Evolutionary conservation across 139 green algal genomes (phyloP), one percentile per base, ranked within the genome.

Genomic region (Picochlorum sp.): DNA sequence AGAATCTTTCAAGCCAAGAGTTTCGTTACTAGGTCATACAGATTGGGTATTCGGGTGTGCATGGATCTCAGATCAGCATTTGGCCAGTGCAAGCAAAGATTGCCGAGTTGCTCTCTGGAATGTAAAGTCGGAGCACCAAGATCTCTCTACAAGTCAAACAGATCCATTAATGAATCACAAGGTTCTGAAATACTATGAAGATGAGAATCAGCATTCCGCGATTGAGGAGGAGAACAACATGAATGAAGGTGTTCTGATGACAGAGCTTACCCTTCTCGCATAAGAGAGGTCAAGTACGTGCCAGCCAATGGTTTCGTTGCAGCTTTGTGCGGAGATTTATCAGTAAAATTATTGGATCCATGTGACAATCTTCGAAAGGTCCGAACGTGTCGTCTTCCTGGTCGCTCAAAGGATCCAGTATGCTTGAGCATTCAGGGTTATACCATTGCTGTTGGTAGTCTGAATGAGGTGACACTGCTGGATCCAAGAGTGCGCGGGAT

Each of bases 21-120:
- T 24, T 14, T 57, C 41, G 10, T 30, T 62, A 52, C 24, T 82
- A 69, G 84, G 80, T 5, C 84, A 90, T 63, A 23, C 45, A 37
- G 85, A 91, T 67, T 91, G 85, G 84, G 51, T 91, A 24, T 91
- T 91, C 81, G 85, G 77, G 10, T 9, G 73, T 2, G 67, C 74
- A 2, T 91, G 83, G 83, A 24, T 90, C 3, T 79, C 63, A 14
- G 81, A 85, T 38, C 50, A 63, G 5, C 76, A 83, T 44, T 10
- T 88, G 23, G 80, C 81, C 13, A 85, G 80, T 57, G 83, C 68
- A 20, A 68, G 56, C 0, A 65, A 66, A 9, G 74, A 81, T 56
- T 15, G 52, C 15, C 32, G 10, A 8, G 34, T 76, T 45, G 70
- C 61, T 15, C 62, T 79, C 21, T 79, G 70, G 74, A 38, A 44